Evolutionary conservation across 345 rosid species (phyloP), one percentile per base, ranked within the genome.

Genomic region (Rhizophora apiculata): DNA sequence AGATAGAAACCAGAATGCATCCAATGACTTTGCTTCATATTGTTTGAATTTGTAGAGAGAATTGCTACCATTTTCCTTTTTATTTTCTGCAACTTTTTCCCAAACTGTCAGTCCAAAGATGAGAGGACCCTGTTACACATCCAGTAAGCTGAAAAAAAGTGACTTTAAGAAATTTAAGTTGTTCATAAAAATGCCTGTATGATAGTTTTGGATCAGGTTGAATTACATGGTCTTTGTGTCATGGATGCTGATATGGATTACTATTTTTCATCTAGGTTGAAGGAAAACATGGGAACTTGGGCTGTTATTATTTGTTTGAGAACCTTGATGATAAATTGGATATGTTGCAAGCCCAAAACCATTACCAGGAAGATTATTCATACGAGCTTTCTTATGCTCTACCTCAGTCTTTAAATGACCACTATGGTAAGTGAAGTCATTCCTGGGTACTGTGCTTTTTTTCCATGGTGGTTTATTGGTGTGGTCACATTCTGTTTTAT

Each of bases 261-360:
- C 58, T 62, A 69, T 68, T 73, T 68, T 73, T 62, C 49, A 62
- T 72, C 66, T 73, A 93, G 97, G 90, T 89, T 74, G 92, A 87
- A 81, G 89, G 85, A 63, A 89, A 83, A 69, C 82, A 34, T 72
- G 85, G 86, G 70, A 78, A 81, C 29, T 84, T 85, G 70, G 69
- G 86, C 71, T 83, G 96, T 80, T 93, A 89, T 79, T 93, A 90
- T 82, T 75, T 93, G 78, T 76, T 79, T 37, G 97, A 93, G 82
- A 79, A 80, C 67, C 85, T 93, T 59, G 66, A 82, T 54, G 78
- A 80, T 46, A 55, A 68, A 61, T 32, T 37, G 55, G 83, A 80
- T 71, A 58, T 68, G 30, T 60, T 83, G 60, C 82, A 56, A 74
- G 75, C 57, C 68, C 77, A 64, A 74, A 75, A 62, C 70, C 83